These are phyloP conservation scores for Calonectria leucothoes DNA, from an alignment of 2,329 filamentous ascomycete species.

Conservation along the genomic window DNA sequence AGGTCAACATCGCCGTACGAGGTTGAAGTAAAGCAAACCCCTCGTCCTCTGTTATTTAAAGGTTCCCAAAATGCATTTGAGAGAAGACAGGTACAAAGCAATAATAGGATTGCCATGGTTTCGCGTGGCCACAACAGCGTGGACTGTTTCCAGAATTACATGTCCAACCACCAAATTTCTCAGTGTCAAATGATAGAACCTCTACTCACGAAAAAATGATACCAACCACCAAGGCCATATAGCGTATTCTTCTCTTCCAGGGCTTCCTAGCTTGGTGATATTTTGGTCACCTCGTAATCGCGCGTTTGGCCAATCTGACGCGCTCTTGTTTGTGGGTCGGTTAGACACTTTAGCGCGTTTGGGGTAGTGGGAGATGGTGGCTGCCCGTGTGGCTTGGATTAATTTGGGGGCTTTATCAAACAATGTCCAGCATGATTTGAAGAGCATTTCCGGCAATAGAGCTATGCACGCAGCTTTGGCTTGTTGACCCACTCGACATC, in stretches of 20 bases:
- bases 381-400: background rate
- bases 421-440: background rate
- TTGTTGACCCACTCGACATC: background rate
- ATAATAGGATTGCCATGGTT: background rate
- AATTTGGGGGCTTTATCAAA: background rate
- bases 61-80: background rate
- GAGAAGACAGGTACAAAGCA: no score
- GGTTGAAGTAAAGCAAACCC: background rate
- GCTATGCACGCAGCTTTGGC: background rate
- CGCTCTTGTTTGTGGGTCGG: background rate
- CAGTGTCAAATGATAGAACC: background rate
- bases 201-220: fast-evolving
- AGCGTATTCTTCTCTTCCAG: background rate
- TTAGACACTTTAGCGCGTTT: background rate
- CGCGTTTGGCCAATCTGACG: background rate
- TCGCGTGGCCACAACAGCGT: background rate
- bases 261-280: background rate
- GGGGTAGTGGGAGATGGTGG: background rate
- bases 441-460: background rate
- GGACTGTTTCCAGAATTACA: no score
- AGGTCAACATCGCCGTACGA: background rate
- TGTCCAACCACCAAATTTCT: background rate
- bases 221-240: background rate
- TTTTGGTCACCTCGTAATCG: background rate
- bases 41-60: background rate